Evolutionary conservation across 306 rosid genomes (phyloP).

Genomic region (Pachyrhizus erosus): DNA sequence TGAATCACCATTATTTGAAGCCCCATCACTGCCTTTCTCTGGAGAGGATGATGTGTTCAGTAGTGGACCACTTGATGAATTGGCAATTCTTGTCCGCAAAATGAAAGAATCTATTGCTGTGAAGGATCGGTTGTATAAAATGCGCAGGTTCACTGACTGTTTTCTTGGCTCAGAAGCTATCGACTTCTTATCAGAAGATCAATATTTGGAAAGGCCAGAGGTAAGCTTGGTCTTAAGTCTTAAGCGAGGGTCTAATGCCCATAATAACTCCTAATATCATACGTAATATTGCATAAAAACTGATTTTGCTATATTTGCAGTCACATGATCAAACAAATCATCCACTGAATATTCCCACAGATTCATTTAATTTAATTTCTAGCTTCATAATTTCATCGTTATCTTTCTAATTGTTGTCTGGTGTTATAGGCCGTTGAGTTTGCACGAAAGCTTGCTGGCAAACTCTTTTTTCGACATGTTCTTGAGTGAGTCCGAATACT

Average conservation of each 20-base stretch:
- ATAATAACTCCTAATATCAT: background rate
- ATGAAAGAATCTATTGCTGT: conserved; percentile 81
- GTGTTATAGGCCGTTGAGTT: conserved; percentile 76
- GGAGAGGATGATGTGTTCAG: conserved; percentile 84
- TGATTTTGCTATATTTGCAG: conserved; percentile 23
- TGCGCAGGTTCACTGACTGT: conserved; percentile 78
- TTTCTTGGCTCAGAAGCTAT: conserved; percentile 86
- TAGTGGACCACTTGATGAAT: conserved; percentile 74
- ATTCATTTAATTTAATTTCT: background rate
- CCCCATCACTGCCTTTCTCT: conserved; percentile 83
- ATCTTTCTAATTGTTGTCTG: conserved; percentile 44
- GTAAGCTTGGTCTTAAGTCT: conserved; percentile 54
- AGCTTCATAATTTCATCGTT: conserved; percentile 30
- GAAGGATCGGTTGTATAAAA: conserved; percentile 78
- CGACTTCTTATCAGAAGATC: conserved; percentile 92
- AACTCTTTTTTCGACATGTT: conserved; percentile 79
- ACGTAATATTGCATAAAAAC: background rate
- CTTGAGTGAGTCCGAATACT: conserved; percentile 71
- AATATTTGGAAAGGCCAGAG: conserved; percentile 91
- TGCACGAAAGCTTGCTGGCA: conserved; percentile 87
- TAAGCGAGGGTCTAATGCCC: conserved; percentile 11
- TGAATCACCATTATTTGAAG: conserved; percentile 72
- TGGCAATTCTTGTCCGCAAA: conserved; percentile 72
- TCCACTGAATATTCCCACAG: background rate
- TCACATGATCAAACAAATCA: conserved; percentile 19